Evolutionary conservation across 2,329 filamentous ascomycete genomes (phyloP).

Genomic region (Trichoderma sp.): DNA sequence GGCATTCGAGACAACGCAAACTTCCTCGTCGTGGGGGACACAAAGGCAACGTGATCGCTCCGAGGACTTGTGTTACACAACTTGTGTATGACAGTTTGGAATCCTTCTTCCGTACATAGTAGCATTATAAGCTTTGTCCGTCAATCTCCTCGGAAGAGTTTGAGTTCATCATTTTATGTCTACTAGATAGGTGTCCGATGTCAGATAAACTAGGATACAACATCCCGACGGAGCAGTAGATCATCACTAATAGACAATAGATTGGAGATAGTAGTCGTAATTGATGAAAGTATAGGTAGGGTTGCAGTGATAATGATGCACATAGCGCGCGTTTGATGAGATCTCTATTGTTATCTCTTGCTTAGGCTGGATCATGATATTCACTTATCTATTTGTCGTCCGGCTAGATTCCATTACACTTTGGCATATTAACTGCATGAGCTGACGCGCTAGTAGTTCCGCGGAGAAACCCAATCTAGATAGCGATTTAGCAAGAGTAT

Average conservation of each 20-base stretch:
- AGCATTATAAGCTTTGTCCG: neutral
- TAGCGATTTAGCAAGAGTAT: neutral
- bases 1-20: too few relatives aligned
- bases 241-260: neutral
- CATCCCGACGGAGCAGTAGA: neutral
- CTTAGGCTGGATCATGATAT: neutral
- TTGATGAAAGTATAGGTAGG: neutral
- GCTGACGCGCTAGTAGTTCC: neutral
- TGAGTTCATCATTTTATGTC: neutral
- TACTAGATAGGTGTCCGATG: neutral
- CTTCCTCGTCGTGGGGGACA: neutral
- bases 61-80: neutral
- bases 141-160: neutral
- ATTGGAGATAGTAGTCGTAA: neutral
- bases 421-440: neutral
- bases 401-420: neutral
- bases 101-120: too few relatives aligned
- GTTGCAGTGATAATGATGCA: neutral
- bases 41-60: neutral
- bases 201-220: neutral
- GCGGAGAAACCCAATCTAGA: slow-evolving; percentile 8
- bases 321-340: neutral
- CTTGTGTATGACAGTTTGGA: neutral
- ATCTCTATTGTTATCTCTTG: neutral
- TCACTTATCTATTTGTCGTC: neutral